Percentiles rank a stretch among this genome's conserved stretches.
Evolutionary conservation across 257 asterid species (phyloP).

Genomic region (Solanum microdontum): DNA sequence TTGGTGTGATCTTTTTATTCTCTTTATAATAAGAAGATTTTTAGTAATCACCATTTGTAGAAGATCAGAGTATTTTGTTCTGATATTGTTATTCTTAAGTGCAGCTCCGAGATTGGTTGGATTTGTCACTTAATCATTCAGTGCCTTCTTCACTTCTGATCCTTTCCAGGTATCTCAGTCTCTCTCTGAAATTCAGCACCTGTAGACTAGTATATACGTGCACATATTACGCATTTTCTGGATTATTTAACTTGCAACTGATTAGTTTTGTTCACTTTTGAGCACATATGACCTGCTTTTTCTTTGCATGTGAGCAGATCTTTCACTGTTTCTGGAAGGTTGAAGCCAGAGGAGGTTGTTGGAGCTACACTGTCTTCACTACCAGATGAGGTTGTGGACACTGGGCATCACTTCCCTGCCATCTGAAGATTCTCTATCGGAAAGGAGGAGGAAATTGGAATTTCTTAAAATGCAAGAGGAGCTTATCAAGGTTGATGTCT

Average conservation of each 20-base stretch:
- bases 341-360: conserved; percentile 80
- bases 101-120: conserved; percentile 92
- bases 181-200: not conserved
- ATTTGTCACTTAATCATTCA: conserved; percentile 77
- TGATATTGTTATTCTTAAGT: not conserved
- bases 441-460: conserved; percentile 83
- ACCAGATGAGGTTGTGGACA: conserved; percentile 92
- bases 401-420: conserved; percentile 68
- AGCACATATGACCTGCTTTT: conserved; percentile 13
- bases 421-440: conserved; percentile 80
- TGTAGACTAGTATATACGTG: not conserved
- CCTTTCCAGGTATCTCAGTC: conserved; percentile 53
- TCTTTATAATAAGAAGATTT: not conserved
- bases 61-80: not conserved
- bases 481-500: conserved; percentile 59
- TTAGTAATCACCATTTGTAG: not conserved
- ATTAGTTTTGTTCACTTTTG: not conserved
- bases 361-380: conserved; percentile 76
- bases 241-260: not conserved
- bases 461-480: conserved; percentile 89
- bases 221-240: not conserved
- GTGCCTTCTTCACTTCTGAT: conserved; percentile 87
- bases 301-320: conserved; percentile 37
- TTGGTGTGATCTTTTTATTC: not conserved
- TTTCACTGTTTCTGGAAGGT: conserved; percentile 64